Evolutionary conservation across 345 rosid genomes (phyloP).

Genomic region (Bretschneidera sinensis): DNA sequence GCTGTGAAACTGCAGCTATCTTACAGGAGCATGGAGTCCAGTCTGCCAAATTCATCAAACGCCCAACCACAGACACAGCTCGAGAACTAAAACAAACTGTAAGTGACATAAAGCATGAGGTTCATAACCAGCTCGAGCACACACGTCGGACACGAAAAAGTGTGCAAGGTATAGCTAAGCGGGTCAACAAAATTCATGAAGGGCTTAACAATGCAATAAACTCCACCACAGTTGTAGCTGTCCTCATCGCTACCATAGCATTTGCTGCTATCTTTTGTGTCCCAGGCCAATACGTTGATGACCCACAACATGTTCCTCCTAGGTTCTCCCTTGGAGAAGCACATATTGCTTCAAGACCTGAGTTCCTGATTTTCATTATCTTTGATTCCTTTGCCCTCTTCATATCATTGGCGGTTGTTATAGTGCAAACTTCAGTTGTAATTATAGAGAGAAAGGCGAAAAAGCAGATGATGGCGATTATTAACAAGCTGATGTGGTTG

Average conservation of each 20-base stretch:
- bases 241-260: constrained; percentile 89
- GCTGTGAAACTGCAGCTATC: constrained; percentile 36
- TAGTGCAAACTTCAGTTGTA: constrained; percentile 91
- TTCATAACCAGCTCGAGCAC: constrained; percentile 73
- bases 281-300: constrained; percentile 74
- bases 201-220: constrained; percentile 91
- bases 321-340: constrained; percentile 61
- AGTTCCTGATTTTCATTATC: constrained; percentile 62
- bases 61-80: constrained; percentile 31
- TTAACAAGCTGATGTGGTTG: constrained; percentile 94
- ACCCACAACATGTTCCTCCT: constrained; percentile 24
- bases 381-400: constrained; percentile 85
- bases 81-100: constrained; percentile 77
- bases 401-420: constrained; percentile 89
- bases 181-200: constrained; percentile 79
- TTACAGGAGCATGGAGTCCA: constrained; percentile 49
- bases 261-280: constrained; percentile 89
- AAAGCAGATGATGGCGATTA: constrained; percentile 80
- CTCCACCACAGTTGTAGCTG: constrained; percentile 86
- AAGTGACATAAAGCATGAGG: constrained; percentile 85
- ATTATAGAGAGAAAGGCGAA: constrained; percentile 77
- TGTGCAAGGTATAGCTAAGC: constrained; percentile 75
- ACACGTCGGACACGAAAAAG: constrained; percentile 60
- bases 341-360: constrained; percentile 43
- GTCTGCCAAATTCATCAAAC: constrained; percentile 53